phyloP scores from a whole-genome alignment of 768 basidiomycete species.

The Mycena haematopus region DNA sequence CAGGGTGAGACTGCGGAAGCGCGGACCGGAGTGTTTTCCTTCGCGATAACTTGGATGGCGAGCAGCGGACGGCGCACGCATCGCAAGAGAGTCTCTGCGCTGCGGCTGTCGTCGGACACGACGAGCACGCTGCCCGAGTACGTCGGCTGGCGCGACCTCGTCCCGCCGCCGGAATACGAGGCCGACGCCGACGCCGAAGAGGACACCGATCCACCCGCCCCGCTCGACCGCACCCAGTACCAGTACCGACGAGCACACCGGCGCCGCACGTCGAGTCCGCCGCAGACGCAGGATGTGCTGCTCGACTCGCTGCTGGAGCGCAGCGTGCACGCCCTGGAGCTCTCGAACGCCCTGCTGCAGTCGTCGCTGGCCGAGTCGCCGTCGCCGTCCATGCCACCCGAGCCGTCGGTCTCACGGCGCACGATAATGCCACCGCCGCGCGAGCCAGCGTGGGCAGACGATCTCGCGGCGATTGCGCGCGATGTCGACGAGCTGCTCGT shows the following conservation, averaged over 20 bases:
- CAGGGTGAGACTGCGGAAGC: too few relatives aligned
- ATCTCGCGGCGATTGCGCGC: constrained; percentile 68
- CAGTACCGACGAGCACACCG: constrained; percentile 33
- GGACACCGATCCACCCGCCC: constrained; percentile 45
- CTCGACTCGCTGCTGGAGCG: constrained; percentile 82
- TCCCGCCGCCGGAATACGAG: constrained; percentile 31
- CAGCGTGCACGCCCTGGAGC: constrained; percentile 84
- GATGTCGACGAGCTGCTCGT: constrained; percentile 67
- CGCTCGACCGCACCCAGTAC: constrained; percentile 35
- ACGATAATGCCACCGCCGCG: not conserved
- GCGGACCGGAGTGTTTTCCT: too few relatives aligned
- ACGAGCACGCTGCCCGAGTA: constrained; percentile 72
- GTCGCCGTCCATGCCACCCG: too few relatives aligned
- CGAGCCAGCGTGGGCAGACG: constrained; percentile 59
- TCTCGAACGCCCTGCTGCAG: constrained; percentile 82
- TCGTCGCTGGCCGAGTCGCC: constrained; percentile 54
- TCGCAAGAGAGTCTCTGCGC: constrained; percentile 61
- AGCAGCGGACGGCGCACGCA: constrained; percentile 43
- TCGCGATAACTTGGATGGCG: not conserved
- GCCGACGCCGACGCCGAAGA: constrained; percentile 64
- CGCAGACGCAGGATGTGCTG: constrained; percentile 56
- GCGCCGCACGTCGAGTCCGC: constrained; percentile 36
- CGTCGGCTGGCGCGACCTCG: constrained; percentile 35
- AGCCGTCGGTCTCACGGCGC: not conserved
- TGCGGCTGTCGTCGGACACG: constrained; percentile 70